Evolutionary conservation across 202 grass and related monocot genomes (phyloP), one percentile per base, ranked within the genome.

Genomic region (Panicum virgatum): DNA sequence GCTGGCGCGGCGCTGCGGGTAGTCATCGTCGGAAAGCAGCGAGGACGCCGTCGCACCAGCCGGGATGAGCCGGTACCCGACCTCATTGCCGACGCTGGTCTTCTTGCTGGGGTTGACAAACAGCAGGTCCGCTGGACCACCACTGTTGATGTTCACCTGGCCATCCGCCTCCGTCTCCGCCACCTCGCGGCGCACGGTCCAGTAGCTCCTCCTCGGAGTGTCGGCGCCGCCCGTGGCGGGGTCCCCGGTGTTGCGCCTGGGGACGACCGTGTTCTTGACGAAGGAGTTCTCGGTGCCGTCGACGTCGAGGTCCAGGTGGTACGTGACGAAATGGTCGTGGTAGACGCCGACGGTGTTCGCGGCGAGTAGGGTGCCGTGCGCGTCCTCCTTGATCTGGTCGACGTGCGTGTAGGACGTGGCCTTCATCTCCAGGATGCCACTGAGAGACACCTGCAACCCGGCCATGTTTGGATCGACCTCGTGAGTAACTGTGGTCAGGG

Each of bases 261-360:
- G 19, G 14, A 13, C 7, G 4, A 87, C 7, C 62, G 26, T 68
- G 78, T 76, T 87, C 76, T 81, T 91, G 36, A 89, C 80, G 44
- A 97, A 97, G 14, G 90, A 89, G 64, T 97, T 97, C 45, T 79
- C 62, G 19, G 78, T 73, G 69, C 90, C 88, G 63, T 93, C 93
- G 5, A 90, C 82, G 80, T 96, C 90, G 18, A 96, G 66, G 80
- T 97, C 88, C 0, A 97, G 64, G 65, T 91, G 75, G 81, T 80
- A 96, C 12, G 88, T 96, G 34, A 92, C 6, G 61, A 86, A 92
- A 60, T 90, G 93, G 80, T 96, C 93, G 78, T 96, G 93, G 62
- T 89, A 92, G 50, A 96, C 80, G 53, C 68, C 93, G 18, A 96
- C 29, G 4, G 85, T 92, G 56, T 96, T 96, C 64, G 72, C 72